Evolutionary conservation across 306 rosid species (phyloP).

Genomic region (Notholithocarpus densiflorus): DNA sequence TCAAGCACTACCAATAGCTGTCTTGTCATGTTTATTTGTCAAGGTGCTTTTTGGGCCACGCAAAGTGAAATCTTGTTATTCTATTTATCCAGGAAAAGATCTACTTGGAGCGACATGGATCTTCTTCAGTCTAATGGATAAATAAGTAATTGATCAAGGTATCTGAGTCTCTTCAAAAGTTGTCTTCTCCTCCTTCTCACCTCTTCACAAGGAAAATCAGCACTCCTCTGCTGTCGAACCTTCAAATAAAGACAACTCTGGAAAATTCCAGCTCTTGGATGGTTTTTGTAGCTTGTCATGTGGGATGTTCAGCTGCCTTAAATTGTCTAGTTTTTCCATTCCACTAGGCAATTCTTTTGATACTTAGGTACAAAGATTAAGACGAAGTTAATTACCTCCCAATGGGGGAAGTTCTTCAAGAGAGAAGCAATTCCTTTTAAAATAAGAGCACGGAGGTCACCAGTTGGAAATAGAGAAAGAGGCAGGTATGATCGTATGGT

Average conservation of each 20-base stretch:
- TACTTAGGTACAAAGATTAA: not conserved
- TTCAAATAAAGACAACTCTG: not conserved
- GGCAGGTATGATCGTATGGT: slow-evolving; percentile 22
- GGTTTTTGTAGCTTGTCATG: not conserved
- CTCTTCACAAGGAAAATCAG: not conserved
- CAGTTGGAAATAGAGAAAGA: slow-evolving; percentile 15
- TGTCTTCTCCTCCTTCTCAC: not conserved
- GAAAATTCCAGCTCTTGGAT: not conserved
- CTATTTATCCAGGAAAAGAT: slow-evolving; percentile 14
- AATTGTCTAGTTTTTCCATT: not conserved
- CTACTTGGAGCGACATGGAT: not conserved
- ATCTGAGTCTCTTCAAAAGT: slow-evolving; percentile 16
- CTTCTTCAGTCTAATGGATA: slow-evolving; percentile 10
- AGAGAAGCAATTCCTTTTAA: no score
- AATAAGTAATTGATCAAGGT: not conserved
- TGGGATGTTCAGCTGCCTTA: not conserved
- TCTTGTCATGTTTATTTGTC: not conserved
- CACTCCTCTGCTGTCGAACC: not conserved
- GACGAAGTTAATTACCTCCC: slow-evolving; percentile 2
- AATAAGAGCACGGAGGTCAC: slow-evolving; percentile 2
- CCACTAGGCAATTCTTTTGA: not conserved
- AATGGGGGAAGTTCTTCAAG: slow-evolving; percentile 11
- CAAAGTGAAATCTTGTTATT: slow-evolving; percentile 12
- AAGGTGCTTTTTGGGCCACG: not conserved
- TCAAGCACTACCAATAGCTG: not conserved